A percentile compares a stretch with the other conserved stretches of the same genome.
phyloP scores from a whole-genome alignment of 169 alveolate genomes.

The Plasmodium vivax region DNA sequence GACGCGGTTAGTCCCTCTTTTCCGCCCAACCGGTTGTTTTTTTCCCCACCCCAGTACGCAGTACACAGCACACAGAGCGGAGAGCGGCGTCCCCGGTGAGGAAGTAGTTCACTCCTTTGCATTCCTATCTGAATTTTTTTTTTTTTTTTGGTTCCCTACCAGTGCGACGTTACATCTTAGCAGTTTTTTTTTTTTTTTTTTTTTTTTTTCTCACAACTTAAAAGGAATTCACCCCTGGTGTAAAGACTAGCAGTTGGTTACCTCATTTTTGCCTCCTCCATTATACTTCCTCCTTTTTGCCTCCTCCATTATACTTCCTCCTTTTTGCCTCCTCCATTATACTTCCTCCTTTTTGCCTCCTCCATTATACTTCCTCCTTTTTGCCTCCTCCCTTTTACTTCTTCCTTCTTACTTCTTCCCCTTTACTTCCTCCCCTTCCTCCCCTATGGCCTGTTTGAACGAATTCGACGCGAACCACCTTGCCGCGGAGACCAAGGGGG shows the following conservation, averaged over 20 bases:
- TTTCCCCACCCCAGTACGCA: neutral
- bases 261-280: neutral
- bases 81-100: neutral
- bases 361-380: no score
- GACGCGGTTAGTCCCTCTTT: neutral
- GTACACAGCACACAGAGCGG: neutral
- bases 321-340: no score
- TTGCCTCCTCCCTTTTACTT: no score
- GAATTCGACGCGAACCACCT: neutral
- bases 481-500: conserved; percentile 10
- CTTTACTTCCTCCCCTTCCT: neutral
- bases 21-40: neutral
- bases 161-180: neutral
- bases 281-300: neutral
- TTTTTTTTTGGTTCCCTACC: neutral
- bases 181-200: no score
- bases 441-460: conserved; percentile 36
- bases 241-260: neutral
- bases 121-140: neutral
- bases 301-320: no score
- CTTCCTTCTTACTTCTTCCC: no score
- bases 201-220: neutral
- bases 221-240: neutral
- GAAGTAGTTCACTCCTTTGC: neutral
- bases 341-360: no score